Base-by-base conservation (phyloP, 805 yeast species). In the Metschnikowia continentalis region DNA sequence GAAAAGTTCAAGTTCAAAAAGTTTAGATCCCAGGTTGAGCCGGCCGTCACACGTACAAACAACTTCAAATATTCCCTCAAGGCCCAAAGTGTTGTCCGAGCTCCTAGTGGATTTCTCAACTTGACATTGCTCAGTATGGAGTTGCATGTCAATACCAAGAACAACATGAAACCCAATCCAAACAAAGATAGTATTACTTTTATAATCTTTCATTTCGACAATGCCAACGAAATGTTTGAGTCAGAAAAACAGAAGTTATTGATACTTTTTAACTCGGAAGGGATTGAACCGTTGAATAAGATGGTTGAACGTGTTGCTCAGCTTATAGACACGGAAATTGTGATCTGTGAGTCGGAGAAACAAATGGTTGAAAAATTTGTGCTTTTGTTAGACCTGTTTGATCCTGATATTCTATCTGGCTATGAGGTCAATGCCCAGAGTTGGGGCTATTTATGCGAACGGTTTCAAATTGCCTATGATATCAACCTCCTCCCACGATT, bases 371-470 rank as follows among this genome's bases (percentile, higher is more conserved):
- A 75, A 7, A 75, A 75, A 5, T 68, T 92, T 7, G 68, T 83
- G 0, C 73, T 76, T 1, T 55, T 86, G 14, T 83, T 88, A 0
- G 77, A 82, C 17, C 57, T 71, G 2, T 74, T 82, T 47, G 98
- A 94, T 62, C 97, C 98, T 0, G 99, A 94, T 64, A 81, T 94
- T 32, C 61, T 94, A 5, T 77, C 88, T 0, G 98, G 97, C 0
- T 94, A 79, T 64, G 99, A 94, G 61, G 77, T 89, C 5, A 87
- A 89, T 55, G 70, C 83, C 0, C 60, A 79, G 0, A 88, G 97
- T 0, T 92, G 98, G 98, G 98, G 99, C 0, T 94, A 88, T 60
- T 48, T 91, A 0, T 75, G 88, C 23, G 94, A 88, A 47, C 65
- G 99, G 42, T 76, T 79, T 50, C 63, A 71, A 15, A 54, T 51